Percentiles rank a stretch among this genome's conserved stretches.
phyloP scores from a whole-genome alignment of 768 basidiomycete genomes.

The Omphalotus guepiniiformis region DNA sequence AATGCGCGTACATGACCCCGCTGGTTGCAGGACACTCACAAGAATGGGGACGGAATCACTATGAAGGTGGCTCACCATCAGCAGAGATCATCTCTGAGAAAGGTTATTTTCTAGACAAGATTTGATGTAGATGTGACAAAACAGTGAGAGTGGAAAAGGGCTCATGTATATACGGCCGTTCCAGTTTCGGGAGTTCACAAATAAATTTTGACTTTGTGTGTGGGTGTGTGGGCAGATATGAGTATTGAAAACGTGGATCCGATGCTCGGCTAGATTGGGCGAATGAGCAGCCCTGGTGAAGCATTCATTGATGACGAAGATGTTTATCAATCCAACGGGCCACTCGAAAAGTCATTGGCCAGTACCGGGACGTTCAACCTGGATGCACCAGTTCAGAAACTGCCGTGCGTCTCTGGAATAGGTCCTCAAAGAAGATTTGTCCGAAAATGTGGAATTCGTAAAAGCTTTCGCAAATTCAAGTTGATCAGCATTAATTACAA shows the following conservation, averaged over 20 bases:
- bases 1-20: constrained; percentile 18
- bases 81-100: constrained; percentile 3
- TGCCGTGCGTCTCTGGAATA: too few species aligned
- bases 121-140: not conserved
- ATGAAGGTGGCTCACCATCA: constrained; percentile 9
- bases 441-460: too few species aligned
- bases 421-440: too few species aligned
- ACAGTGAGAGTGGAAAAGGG: constrained; percentile 12
- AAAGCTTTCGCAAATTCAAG: too few species aligned
- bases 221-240: constrained; percentile 13
- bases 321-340: too few species aligned
- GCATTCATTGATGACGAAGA: too few species aligned
- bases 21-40: constrained; percentile 14
- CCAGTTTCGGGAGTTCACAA: constrained; percentile 10
- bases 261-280: constrained; percentile 9
- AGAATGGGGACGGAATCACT: constrained; percentile 8
- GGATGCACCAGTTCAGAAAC: too few species aligned
- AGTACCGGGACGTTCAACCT: too few species aligned
- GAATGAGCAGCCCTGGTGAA: not conserved
- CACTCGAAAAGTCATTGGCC: too few species aligned
- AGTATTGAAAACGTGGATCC: constrained; percentile 8
- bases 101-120: constrained; percentile 8
- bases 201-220: constrained; percentile 5
- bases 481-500: too few species aligned
- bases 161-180: constrained; percentile 6